Evolutionary conservation across 2,329 filamentous ascomycete genomes (phyloP).

Genomic region (Aspergillus sp.): DNA sequence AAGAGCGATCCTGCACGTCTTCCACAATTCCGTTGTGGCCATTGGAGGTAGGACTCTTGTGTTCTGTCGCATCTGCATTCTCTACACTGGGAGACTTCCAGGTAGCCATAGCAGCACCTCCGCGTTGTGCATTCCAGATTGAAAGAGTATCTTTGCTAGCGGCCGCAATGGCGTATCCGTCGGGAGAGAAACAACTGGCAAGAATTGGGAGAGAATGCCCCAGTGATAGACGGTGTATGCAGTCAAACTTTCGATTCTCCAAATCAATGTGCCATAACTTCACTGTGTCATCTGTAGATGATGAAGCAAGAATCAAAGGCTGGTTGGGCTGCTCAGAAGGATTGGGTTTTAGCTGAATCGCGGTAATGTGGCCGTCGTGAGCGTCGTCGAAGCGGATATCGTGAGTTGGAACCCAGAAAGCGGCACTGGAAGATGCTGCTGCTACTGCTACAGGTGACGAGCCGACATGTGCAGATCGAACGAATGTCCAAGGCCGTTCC

Average conservation of each 20-base stretch:
- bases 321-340: slow-evolving; percentile 30
- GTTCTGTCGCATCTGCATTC: slow-evolving; percentile 40
- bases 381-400: slow-evolving; percentile 44
- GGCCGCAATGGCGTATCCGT: slow-evolving; percentile 52
- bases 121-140: slow-evolving; percentile 54
- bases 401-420: slow-evolving; percentile 52
- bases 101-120: slow-evolving; percentile 47
- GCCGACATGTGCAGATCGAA: slow-evolving; percentile 39
- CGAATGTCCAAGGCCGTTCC: slow-evolving; percentile 46
- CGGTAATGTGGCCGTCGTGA: slow-evolving; percentile 50
- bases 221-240: slow-evolving; percentile 43
- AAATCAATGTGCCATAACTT: slow-evolving; percentile 51
- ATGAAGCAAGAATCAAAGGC: slow-evolving; percentile 47
- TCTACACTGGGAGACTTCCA: slow-evolving; percentile 40
- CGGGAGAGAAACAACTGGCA: slow-evolving; percentile 50
- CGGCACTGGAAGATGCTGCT: slow-evolving; percentile 43
- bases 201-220: slow-evolving; percentile 44
- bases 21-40: slow-evolving; percentile 41
- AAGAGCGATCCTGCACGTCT: slow-evolving; percentile 41
- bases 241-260: slow-evolving; percentile 40
- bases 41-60: slow-evolving; percentile 35
- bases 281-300: slow-evolving; percentile 50
- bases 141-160: slow-evolving; percentile 49
- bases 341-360: slow-evolving; percentile 44
- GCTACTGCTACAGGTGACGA: slow-evolving; percentile 42